A percentile compares a stretch with the other conserved stretches of the same genome.
Conservation (phyloP, 495 filamentous ascomycete species). For the Hypoxylon lienhwacheense region DNA sequence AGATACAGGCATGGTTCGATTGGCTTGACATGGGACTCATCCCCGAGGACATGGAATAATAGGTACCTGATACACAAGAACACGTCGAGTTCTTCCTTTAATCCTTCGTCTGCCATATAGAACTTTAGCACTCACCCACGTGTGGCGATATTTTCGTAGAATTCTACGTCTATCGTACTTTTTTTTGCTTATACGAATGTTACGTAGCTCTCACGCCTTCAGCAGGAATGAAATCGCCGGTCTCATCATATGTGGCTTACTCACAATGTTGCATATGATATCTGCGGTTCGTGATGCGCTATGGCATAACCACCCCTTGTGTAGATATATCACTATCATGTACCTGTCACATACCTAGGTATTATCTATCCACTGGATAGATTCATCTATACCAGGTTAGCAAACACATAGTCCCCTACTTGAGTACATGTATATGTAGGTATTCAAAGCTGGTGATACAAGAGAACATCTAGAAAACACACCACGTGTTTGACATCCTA, state of each 20-base stretch:
- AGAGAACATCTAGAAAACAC: too few species aligned
- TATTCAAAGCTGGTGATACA: too few species aligned
- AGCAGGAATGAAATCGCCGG: background rate
- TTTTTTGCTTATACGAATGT: constrained; percentile 7
- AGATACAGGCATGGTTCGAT: background rate
- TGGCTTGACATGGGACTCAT: background rate
- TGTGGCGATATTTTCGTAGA: constrained; percentile 3
- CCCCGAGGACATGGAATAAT: constrained; percentile 11
- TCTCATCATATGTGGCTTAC: constrained; percentile 15
- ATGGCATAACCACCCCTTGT: background rate
- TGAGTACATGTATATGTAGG: too few species aligned
- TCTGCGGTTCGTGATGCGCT: background rate
- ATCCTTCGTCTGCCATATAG: background rate
- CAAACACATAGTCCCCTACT: too few species aligned
- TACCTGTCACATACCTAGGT: too few species aligned
- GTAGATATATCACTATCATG: too few species aligned
- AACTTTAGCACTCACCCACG: background rate
- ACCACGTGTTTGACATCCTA: too few species aligned
- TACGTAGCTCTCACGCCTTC: constrained; percentile 1
- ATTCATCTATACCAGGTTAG: too few species aligned
- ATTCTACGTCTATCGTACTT: background rate
- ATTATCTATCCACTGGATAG: too few species aligned
- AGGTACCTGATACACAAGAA: background rate
- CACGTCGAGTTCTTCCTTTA: background rate
- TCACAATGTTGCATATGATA: constrained; percentile 2